phyloP scores from a whole-genome alignment of 2,329 filamentous ascomycete genomes.

The Aspergillus oerlinghausenensis region DNA sequence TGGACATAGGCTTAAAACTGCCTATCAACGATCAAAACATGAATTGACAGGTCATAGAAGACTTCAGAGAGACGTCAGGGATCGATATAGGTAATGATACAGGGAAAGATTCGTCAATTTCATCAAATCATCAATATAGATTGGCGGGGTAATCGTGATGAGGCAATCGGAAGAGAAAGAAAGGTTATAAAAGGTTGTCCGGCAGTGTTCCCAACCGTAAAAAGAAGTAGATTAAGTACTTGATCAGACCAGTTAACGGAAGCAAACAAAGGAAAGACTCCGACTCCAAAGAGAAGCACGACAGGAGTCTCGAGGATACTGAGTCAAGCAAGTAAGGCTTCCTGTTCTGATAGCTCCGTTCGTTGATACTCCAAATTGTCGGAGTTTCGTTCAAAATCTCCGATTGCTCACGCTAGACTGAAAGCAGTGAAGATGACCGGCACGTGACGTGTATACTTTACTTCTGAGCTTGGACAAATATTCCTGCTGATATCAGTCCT shows the following conservation, averaged over 20 bases:
- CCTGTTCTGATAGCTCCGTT: slow-evolving; percentile 6
- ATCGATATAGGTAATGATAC: slow-evolving; percentile 24
- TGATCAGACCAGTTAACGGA: not conserved
- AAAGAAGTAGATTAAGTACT: not conserved
- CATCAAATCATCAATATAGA: slow-evolving; percentile 37
- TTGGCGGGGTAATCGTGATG: slow-evolving; percentile 15
- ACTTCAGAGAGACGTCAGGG: slow-evolving; percentile 11
- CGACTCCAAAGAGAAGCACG: slow-evolving; percentile 3
- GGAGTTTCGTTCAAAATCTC: slow-evolving; percentile 12
- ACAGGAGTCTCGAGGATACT: slow-evolving; percentile 2
- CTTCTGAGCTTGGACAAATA: not conserved
- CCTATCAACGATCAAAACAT: slow-evolving; percentile 6
- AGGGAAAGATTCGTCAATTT: slow-evolving; percentile 37
- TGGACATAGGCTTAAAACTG: not conserved
- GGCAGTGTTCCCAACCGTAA: slow-evolving; percentile 5
- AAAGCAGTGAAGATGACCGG: slow-evolving; percentile 9
- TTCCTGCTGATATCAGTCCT: no score
- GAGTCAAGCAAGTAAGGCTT: slow-evolving; percentile 9
- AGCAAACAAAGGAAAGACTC: not conserved
- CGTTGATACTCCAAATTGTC: slow-evolving; percentile 17
- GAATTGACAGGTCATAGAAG: slow-evolving; percentile 9
- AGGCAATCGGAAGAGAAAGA: slow-evolving; percentile 10
- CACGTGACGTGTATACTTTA: slow-evolving; percentile 18
- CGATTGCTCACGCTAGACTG: slow-evolving; percentile 14
- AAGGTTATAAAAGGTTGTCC: slow-evolving; percentile 1